Evolutionary conservation across 441 rosid genomes (phyloP).

Genomic region (Eruca vesicaria): DNA sequence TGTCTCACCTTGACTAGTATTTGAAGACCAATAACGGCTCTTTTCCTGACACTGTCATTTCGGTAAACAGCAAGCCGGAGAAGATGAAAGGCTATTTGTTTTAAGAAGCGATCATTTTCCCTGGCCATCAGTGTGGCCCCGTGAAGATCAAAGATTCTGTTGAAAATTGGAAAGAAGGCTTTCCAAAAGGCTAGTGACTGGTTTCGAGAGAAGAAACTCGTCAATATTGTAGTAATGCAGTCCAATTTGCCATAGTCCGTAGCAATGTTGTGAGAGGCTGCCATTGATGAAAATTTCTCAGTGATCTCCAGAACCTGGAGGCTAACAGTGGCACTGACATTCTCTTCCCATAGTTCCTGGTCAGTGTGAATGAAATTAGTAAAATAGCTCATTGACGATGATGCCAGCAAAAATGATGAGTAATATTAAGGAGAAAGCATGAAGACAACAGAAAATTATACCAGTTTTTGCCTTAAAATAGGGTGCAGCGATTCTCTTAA

Average conservation of each 20-base stretch:
- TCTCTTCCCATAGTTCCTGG: conserved; percentile 99
- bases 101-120: conserved; percentile 98
- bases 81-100: conserved; percentile 97
- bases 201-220: conserved; percentile 90
- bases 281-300: conserved; percentile 90
- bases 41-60: conserved; percentile 88
- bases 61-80: conserved; percentile 95
- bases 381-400: conserved; percentile 5
- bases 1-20: conserved; percentile 83
- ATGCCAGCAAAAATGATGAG: conserved; percentile 13
- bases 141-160: conserved; percentile 84
- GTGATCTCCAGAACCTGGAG: conserved; percentile 97
- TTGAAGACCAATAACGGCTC: conserved; percentile 95
- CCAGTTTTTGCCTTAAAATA: conserved; percentile 94
- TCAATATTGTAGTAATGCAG: conserved; percentile 86
- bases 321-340: conserved; percentile 94
- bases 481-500: conserved; percentile 98
- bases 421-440: not conserved
- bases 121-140: conserved; percentile 98
- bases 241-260: conserved; percentile 98
- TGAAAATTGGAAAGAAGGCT: conserved; percentile 80
- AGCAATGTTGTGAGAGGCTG: conserved; percentile 88
- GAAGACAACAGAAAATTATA: conserved; percentile 31
- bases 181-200: conserved; percentile 95
- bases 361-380: conserved; percentile 31